Conservation (phyloP, 345 rosid genomes). For the Syzygium grande region DNA sequence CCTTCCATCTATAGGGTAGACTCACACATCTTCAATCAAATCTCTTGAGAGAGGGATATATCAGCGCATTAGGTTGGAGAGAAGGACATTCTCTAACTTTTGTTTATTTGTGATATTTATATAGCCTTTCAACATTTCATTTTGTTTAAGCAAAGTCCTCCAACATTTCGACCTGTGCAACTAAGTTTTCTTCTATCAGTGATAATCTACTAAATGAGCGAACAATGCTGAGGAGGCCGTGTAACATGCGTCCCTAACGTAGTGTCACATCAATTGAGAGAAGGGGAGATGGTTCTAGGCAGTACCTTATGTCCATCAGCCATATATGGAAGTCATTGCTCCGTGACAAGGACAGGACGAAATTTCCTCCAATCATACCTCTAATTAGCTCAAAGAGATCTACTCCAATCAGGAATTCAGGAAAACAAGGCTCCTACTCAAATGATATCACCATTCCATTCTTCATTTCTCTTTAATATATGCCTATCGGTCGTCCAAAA, state of each 20-base stretch:
- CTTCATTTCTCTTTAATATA: background rate
- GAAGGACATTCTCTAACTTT: background rate
- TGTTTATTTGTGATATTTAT: rapidly evolving
- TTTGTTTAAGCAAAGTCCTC: background rate
- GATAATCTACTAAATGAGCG: background rate
- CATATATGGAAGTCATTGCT: background rate
- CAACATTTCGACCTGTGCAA: background rate
- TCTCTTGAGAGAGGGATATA: background rate
- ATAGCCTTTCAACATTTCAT: background rate
- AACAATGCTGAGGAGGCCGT: background rate
- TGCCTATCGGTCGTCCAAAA: background rate
- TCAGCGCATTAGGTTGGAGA: background rate
- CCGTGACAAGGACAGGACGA: background rate
- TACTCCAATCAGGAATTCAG: background rate
- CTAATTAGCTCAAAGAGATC: no score
- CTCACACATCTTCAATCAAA: background rate
- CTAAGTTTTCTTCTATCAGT: background rate
- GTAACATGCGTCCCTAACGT: background rate
- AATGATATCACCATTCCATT: background rate
- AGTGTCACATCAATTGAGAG: background rate
- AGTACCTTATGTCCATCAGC: background rate
- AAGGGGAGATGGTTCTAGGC: background rate
- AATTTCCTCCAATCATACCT: no score
- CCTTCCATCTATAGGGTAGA: background rate
- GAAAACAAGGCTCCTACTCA: background rate